Evolutionary conservation across 805 yeast species (phyloP).

Genomic region (Grigorovia transvaalensis): DNA sequence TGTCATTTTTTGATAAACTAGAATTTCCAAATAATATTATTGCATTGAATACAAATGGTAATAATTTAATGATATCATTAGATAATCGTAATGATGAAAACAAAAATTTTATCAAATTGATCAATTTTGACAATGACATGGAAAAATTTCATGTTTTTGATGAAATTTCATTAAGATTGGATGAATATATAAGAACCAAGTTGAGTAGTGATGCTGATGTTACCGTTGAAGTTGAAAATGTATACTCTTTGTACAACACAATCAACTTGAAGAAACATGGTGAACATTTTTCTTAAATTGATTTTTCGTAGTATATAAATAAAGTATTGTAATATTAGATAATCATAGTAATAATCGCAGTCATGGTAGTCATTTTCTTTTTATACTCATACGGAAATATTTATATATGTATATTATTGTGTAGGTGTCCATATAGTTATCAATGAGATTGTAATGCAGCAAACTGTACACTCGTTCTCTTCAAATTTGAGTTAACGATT

Average conservation of each 20-base stretch:
- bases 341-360: background rate
- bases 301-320: background rate
- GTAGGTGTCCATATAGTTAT: too few relatives aligned
- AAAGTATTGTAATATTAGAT: background rate
- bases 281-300: constrained; percentile 31
- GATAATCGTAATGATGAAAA: constrained; percentile 22
- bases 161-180: constrained; percentile 11
- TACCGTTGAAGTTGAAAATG: constrained; percentile 30
- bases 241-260: constrained; percentile 41
- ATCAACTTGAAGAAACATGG: constrained; percentile 50
- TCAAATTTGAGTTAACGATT: constrained; percentile 22
- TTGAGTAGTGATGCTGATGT: constrained; percentile 24
- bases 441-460: constrained; percentile 21
- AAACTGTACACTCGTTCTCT: constrained; percentile 24
- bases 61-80: constrained; percentile 28
- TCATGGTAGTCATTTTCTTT: background rate
- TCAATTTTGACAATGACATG: constrained; percentile 13
- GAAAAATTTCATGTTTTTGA: constrained; percentile 17
- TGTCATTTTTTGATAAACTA: constrained; percentile 21
- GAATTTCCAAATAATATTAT: constrained; percentile 26
- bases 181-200: constrained; percentile 13
- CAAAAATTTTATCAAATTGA: constrained; percentile 12
- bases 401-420: too few relatives aligned
- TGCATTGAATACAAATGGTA: constrained; percentile 22
- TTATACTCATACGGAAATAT: too few relatives aligned